phyloP scores from a whole-genome alignment of 768 basidiomycete genomes.

The Lepiota brunneoincarnata region DNA sequence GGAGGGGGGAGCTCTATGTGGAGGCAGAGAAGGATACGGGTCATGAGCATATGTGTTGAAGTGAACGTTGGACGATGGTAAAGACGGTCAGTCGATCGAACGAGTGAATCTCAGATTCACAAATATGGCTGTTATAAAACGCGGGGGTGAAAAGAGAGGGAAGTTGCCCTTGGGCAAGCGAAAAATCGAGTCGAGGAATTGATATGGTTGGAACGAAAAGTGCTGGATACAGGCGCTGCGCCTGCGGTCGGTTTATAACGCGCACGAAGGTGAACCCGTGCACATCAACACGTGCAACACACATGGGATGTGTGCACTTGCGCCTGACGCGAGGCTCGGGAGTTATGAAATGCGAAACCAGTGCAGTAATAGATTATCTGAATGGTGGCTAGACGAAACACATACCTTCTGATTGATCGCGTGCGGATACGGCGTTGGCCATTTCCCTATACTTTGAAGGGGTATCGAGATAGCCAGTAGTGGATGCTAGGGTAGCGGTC shows the following conservation, averaged over 20 bases:
- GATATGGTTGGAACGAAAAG: neutral
- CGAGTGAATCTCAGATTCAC: slow-evolving; percentile 13
- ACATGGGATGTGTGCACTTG: too few species aligned
- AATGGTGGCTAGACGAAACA: neutral
- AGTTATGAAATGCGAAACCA: too few species aligned
- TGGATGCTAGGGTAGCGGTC: slow-evolving; percentile 48
- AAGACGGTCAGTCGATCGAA: slow-evolving; percentile 10
- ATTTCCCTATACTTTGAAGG: slow-evolving; percentile 60
- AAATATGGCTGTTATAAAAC: slow-evolving; percentile 6
- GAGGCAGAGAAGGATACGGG: slow-evolving; percentile 41
- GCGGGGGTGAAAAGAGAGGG: slow-evolving; percentile 11
- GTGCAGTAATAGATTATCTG: too few species aligned
- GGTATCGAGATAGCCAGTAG: slow-evolving; percentile 67
- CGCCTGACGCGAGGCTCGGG: too few species aligned
- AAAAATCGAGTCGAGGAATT: neutral
- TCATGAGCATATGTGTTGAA: slow-evolving; percentile 22
- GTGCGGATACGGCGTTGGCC: slow-evolving; percentile 20
- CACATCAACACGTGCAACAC: too few species aligned
- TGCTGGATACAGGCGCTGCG: too few species aligned
- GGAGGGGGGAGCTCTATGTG: slow-evolving; percentile 74
- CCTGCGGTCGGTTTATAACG: too few species aligned
- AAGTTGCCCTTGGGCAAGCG: neutral
- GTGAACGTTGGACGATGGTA: slow-evolving; percentile 14
- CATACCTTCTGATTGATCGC: slow-evolving; percentile 7
- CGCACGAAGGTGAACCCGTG: too few species aligned